phyloP scores from a whole-genome alignment of 2,329 filamentous ascomycete species.

The Pyricularia grisea region DNA sequence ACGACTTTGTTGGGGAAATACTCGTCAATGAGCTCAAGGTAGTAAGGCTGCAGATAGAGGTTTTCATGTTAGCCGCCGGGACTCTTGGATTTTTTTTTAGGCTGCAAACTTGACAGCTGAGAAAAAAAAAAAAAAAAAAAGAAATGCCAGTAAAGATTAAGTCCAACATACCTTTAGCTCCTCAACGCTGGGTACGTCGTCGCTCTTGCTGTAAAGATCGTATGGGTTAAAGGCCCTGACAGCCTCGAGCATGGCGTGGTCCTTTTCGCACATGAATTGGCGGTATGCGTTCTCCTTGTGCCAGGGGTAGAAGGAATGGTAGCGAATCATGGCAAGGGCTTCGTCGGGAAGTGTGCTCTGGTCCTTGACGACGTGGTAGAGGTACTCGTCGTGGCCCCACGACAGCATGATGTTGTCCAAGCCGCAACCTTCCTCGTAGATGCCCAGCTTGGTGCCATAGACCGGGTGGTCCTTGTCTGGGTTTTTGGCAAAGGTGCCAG shows the following conservation, averaged over 20 bases:
- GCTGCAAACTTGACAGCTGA: too few species aligned
- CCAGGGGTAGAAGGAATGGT: slow-evolving; percentile 92
- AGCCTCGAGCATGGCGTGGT: slow-evolving; percentile 68
- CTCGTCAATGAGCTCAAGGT: slow-evolving; percentile 65
- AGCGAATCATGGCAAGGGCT: slow-evolving; percentile 85
- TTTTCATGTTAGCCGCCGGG: slow-evolving; percentile 10
- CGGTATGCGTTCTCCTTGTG: slow-evolving; percentile 72
- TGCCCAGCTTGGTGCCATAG: slow-evolving; percentile 68
- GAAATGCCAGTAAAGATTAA: too few species aligned
- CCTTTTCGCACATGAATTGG: slow-evolving; percentile 76
- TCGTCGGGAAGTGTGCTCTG: slow-evolving; percentile 72
- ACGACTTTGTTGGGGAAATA: slow-evolving; percentile 61
- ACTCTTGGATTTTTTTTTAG: neutral
- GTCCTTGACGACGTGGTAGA: slow-evolving; percentile 79
- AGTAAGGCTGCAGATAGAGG: slow-evolving; percentile 49
- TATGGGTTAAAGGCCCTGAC: slow-evolving; percentile 87
- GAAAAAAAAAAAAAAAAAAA: neutral
- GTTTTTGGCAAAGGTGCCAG: slow-evolving; percentile 67
- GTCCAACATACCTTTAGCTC: slow-evolving; percentile 54
- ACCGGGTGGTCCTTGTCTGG: slow-evolving; percentile 62
- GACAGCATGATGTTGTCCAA: slow-evolving; percentile 82
- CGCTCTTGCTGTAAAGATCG: slow-evolving; percentile 86
- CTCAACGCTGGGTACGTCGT: slow-evolving; percentile 66
- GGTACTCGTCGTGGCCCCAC: slow-evolving; percentile 84
- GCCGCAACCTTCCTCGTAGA: slow-evolving; percentile 71